phyloP scores from a whole-genome alignment of 148 eudicot species.

The Vaccinium myrtillus region DNA sequence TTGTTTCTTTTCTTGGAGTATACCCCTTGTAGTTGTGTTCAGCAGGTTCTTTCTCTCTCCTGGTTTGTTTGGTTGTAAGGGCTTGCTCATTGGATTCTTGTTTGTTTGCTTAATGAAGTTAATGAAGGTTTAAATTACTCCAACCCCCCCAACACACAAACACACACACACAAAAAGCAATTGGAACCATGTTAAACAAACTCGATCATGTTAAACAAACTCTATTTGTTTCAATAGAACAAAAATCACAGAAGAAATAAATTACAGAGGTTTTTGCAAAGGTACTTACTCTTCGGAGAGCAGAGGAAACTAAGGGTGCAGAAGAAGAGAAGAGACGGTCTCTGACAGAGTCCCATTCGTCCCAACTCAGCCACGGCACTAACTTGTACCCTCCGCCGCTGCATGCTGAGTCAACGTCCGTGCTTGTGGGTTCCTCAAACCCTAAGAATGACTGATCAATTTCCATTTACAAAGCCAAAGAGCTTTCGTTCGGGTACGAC shows the following conservation, averaged over 20 bases:
- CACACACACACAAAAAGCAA: too few species aligned
- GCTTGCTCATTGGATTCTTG: too few species aligned
- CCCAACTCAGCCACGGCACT: conserved; percentile 92
- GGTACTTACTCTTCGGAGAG: conserved; percentile 54
- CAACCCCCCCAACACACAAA: too few species aligned
- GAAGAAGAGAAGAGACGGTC: conserved; percentile 61
- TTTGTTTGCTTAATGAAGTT: too few species aligned
- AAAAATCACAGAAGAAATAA: neutral
- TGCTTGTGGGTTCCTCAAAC: conserved; percentile 22
- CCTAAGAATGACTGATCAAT: conserved; percentile 26
- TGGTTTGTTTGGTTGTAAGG: too few species aligned
- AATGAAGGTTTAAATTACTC: too few species aligned
- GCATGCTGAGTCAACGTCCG: neutral
- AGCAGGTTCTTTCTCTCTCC: too few species aligned
- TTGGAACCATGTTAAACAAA: neutral
- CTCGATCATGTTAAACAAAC: neutral
- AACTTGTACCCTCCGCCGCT: conserved; percentile 33
- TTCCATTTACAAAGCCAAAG: neutral
- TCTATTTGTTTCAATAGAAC: neutral
- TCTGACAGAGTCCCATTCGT: conserved; percentile 77
- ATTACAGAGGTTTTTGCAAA: neutral
- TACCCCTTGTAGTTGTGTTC: too few species aligned
- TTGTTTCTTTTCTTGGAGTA: too few species aligned
- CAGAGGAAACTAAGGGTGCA: conserved; percentile 39
- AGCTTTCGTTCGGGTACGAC: neutral